Evolutionary conservation across 1,284 basidiomycete species (phyloP).

Genomic region (Ceratobasidium sp.): DNA sequence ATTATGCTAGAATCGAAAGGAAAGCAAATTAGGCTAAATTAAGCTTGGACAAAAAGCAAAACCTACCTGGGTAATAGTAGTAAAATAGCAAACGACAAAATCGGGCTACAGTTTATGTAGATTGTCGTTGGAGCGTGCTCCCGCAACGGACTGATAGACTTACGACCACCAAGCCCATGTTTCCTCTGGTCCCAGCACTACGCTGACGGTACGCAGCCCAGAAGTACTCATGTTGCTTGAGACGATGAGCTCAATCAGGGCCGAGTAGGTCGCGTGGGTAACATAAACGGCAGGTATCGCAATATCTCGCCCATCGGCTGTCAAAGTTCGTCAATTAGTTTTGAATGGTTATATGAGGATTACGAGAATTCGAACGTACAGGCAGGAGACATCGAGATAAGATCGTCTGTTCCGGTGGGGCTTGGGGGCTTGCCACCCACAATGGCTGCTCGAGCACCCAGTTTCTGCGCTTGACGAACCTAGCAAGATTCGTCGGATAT

Average conservation of each 20-base stretch:
- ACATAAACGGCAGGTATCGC: slow-evolving; percentile 46
- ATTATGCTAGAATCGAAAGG: slow-evolving; percentile 44
- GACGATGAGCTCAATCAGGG: slow-evolving; percentile 43
- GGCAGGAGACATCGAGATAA: slow-evolving; percentile 55
- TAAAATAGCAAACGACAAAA: slow-evolving; percentile 47
- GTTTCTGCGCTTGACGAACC: slow-evolving; percentile 53
- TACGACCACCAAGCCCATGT: slow-evolving; percentile 45
- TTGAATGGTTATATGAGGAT: neutral
- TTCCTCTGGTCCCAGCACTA: slow-evolving; percentile 44
- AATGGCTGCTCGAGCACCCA: slow-evolving; percentile 55
- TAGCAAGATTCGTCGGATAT: neutral
- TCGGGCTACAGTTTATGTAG: slow-evolving; percentile 41
- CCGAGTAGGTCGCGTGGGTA: slow-evolving; percentile 45
- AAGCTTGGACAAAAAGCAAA: neutral
- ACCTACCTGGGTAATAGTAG: slow-evolving; percentile 49
- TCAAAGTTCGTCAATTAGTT: neutral
- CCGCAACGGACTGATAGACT: slow-evolving; percentile 27
- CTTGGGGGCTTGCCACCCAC: slow-evolving; percentile 52
- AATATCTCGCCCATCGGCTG: slow-evolving; percentile 45
- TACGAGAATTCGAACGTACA: slow-evolving; percentile 5
- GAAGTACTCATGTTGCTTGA: slow-evolving; percentile 45
- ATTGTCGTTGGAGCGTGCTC: slow-evolving; percentile 36
- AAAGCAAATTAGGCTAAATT: neutral
- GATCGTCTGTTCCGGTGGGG: slow-evolving; percentile 46
- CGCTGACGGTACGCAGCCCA: slow-evolving; percentile 43